Percentiles rank a stretch among this genome's conserved stretches.
Conservation (phyloP, 73 alveolate genomes). For the Tetrahymena elliotti region DNA sequence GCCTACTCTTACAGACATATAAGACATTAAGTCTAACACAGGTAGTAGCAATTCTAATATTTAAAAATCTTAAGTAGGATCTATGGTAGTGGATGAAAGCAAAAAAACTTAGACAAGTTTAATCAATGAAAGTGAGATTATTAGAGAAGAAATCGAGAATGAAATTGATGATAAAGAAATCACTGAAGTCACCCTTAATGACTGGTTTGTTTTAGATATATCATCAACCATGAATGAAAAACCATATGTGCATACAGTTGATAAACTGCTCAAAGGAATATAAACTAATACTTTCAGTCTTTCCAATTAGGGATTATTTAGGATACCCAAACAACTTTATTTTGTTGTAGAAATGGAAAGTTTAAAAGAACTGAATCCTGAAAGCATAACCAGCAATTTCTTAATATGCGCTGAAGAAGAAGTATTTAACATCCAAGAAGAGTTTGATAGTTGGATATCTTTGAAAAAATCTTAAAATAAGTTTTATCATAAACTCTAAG, state of each 20-base stretch:
- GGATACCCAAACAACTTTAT: neutral
- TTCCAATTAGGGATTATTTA: neutral
- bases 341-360: neutral
- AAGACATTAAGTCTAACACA: neutral
- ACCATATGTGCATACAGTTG: neutral
- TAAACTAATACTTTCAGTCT: neutral
- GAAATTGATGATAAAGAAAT: neutral
- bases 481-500: neutral
- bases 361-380: neutral
- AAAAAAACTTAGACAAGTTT: neutral
- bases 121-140: neutral
- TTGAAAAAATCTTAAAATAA: neutral
- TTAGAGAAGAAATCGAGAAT: neutral
- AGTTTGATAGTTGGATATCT: neutral
- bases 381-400: neutral
- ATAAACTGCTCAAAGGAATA: neutral
- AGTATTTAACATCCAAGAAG: neutral
- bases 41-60: neutral
- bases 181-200: neutral
- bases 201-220: neutral
- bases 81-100: neutral
- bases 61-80: neutral
- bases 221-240: neutral
- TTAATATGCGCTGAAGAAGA: neutral
- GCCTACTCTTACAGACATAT: neutral